Evolutionary conservation across 2,329 filamentous ascomycete species (phyloP).

Genomic region (Fusarium pseudocircinatum): DNA sequence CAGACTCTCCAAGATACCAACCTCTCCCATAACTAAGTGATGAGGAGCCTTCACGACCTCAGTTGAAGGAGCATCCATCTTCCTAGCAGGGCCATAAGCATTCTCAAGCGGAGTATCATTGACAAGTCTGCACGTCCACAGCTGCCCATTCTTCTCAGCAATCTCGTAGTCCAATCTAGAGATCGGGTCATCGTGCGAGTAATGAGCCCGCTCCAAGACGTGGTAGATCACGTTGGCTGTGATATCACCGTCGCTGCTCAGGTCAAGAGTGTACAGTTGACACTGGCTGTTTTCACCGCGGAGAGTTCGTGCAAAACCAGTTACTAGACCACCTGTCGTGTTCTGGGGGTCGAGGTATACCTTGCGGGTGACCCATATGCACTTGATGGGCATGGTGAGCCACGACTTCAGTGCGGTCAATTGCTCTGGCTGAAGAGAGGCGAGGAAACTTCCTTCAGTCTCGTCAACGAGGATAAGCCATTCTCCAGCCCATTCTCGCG

Average conservation of each 20-base stretch:
- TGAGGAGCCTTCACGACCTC: conserved; percentile 21
- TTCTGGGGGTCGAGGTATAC: conserved; percentile 37
- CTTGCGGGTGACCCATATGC: conserved; percentile 36
- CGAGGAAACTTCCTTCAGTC: conserved; percentile 32
- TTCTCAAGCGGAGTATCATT: conserved; percentile 30
- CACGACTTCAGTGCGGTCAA: conserved; percentile 28
- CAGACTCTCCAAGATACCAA: conserved; percentile 35
- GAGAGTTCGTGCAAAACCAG: conserved; percentile 36
- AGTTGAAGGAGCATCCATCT: conserved; percentile 12
- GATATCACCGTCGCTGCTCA: conserved; percentile 28
- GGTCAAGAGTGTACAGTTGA: conserved; percentile 34
- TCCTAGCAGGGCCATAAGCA: conserved; percentile 33
- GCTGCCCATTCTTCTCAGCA: conserved; percentile 37
- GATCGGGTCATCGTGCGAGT: conserved; percentile 35
- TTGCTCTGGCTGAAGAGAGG: conserved; percentile 22
- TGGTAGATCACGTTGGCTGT: conserved; percentile 22
- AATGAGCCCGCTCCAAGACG: conserved; percentile 31
- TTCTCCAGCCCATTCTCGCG: conserved; percentile 25
- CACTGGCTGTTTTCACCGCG: conserved; percentile 35
- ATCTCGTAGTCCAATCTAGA: conserved; percentile 38
- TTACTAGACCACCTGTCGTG: conserved; percentile 34
- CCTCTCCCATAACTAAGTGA: conserved; percentile 31
- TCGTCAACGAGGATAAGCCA: conserved; percentile 35
- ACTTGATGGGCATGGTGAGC: conserved; percentile 31
- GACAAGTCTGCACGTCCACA: conserved; percentile 37